Base-by-base conservation (phyloP, 257 asterid genomes). In the Nicotiana undulata region DNA sequence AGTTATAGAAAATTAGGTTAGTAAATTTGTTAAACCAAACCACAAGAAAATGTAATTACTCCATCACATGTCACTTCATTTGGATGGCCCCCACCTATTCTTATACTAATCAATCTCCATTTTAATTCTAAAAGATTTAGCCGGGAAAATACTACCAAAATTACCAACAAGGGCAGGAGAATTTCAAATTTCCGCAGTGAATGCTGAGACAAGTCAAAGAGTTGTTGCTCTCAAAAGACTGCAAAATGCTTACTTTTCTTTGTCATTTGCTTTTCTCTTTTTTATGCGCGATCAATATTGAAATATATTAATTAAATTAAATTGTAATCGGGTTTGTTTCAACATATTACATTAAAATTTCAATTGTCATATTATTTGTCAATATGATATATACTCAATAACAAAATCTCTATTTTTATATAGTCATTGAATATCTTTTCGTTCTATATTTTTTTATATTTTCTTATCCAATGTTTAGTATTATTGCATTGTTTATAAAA, bases 241-340 rank as follows among this genome's bases (percentile, higher is more conserved):
- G 85, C 89, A 83, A n/a, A n/a, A 86, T 86, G 83, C 75, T 81
- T 53, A 77, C 82, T 80, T 66, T 82, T 9, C 18, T 75, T 61
- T 40, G 29, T 81, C 80, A 53, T 82, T 76, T 4, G 0, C 10
- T 6, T 16, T 55, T 4, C 17, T 53, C 16, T 53, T 16, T 4
- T 5, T n/a, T n/a, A n/a, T n/a, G n/a, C n/a, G n/a, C n/a, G n/a
- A n/a, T n/a, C n/a, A n/a, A n/a, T n/a, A n/a, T n/a, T n/a, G n/a
- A n/a, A n/a, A n/a, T n/a, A n/a, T n/a, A n/a, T n/a, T n/a, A n/a
- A n/a, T n/a, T n/a, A n/a, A n/a, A n/a, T n/a, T n/a, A n/a, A n/a
- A n/a, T n/a, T n/a, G n/a, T n/a, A n/a, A n/a, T n/a, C n/a, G n/a
- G n/a, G n/a, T n/a, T n/a, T n/a, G n/a, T n/a, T n/a, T n/a, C n/a